Evolutionary conservation across 805 yeast genomes (phyloP).

Genomic region (Tetrapisispora fleetii): DNA sequence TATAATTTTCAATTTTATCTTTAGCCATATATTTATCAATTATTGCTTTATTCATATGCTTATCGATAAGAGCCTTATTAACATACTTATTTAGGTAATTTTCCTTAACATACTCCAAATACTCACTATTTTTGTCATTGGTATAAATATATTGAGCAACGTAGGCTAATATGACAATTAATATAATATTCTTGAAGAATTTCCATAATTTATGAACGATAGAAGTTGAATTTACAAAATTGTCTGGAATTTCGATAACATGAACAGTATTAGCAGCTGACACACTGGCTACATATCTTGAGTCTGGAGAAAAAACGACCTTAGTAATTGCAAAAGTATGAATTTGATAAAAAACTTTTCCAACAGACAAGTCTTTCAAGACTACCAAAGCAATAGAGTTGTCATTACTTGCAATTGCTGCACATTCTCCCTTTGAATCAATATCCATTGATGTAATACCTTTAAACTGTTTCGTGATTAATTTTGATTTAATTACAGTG

Average conservation of each 20-base stretch:
- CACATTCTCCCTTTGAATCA: conserved; percentile 24
- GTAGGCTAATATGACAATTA: conserved; percentile 19
- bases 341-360: conserved; percentile 46
- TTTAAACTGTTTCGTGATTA: conserved; percentile 31
- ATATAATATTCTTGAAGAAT: conserved; percentile 17
- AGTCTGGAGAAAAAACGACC: conserved; percentile 59
- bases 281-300: conserved; percentile 55
- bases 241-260: conserved; percentile 49
- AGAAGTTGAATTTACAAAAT: conserved; percentile 31
- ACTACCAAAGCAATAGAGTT: conserved; percentile 52
- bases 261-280: conserved; percentile 70
- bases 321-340: conserved; percentile 75
- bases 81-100: conserved; percentile 7
- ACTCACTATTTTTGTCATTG: conserved; percentile 17
- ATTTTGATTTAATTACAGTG: conserved; percentile 16
- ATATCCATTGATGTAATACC: conserved; percentile 49
- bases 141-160: conserved; percentile 18
- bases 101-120: conserved; percentile 10
- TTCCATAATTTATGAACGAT: conserved; percentile 15
- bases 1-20: conserved; percentile 2
- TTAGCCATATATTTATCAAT: neutral
- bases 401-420: conserved; percentile 43
- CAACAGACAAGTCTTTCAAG: conserved; percentile 39
- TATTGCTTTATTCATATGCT: neutral
- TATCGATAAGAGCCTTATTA: neutral